A percentile compares a stretch with the other conserved stretches of the same genome.
These are phyloP conservation scores for Xylariaceae sp. DNA, from an alignment of 2,329 filamentous ascomycete genomes.

Conservation along the genomic window DNA sequence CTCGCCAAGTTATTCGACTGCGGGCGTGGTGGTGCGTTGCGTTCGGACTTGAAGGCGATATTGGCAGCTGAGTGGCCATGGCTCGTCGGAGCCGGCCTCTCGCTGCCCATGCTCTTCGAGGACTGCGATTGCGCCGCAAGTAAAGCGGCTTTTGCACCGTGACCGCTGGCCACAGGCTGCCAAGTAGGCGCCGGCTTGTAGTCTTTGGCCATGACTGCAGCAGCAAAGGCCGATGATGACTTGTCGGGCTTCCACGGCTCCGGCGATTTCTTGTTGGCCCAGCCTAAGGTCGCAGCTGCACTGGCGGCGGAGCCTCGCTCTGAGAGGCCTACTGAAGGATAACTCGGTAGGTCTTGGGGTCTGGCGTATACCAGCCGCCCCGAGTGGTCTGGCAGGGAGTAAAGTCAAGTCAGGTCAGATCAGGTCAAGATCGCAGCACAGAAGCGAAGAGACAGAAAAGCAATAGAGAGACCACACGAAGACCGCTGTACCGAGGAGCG, in stretches of 20 bases:
- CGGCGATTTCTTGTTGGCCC: slow-evolving; percentile 58
- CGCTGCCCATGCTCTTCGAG: slow-evolving; percentile 42
- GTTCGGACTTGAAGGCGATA: slow-evolving; percentile 53
- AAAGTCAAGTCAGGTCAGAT: slow-evolving; percentile 5
- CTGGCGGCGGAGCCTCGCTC: slow-evolving; percentile 56
- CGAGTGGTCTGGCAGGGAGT: slow-evolving; percentile 13
- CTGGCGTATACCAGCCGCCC: slow-evolving; percentile 29
- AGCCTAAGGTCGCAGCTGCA: slow-evolving; percentile 67
- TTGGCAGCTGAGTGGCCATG: slow-evolving; percentile 62
- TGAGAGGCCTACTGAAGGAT: slow-evolving; percentile 57
- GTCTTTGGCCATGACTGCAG: slow-evolving; percentile 24
- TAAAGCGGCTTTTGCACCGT: slow-evolving; percentile 68
- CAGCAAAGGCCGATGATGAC: slow-evolving; percentile 43
- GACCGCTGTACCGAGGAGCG: slow-evolving; percentile 4
- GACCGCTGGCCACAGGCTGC: slow-evolving; percentile 55
- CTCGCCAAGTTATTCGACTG: slow-evolving; percentile 39
- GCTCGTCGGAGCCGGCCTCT: slow-evolving; percentile 36
- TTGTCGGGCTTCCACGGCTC: slow-evolving; percentile 60
- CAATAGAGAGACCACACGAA: not conserved
- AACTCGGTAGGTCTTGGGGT: slow-evolving; percentile 67
- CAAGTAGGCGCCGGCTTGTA: slow-evolving; percentile 37
- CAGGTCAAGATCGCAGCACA: slow-evolving; percentile 1
- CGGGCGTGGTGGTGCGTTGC: slow-evolving; percentile 32
- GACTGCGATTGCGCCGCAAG: slow-evolving; percentile 51
- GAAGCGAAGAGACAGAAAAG: slow-evolving; percentile 2